These are phyloP conservation scores for Linnemannia exigua DNA, from an alignment of 192 early-diverging fungal genomes.

Conservation along the genomic window DNA sequence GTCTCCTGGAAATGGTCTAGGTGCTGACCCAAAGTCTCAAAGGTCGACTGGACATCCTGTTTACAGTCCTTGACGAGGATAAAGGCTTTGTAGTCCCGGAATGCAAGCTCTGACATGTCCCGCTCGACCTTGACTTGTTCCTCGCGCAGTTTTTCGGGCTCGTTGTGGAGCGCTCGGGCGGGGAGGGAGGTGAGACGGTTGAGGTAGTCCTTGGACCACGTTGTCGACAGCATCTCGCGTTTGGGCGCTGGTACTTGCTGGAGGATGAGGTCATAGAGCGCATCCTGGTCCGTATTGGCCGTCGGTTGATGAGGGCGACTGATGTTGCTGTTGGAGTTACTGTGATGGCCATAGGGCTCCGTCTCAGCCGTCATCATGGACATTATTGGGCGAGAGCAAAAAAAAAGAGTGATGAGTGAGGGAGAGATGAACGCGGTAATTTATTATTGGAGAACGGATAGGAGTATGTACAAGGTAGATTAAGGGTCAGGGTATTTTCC, in stretches of 20 bases:
- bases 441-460: background rate
- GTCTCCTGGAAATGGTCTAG: slow-evolving; percentile 61
- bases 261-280: slow-evolving; percentile 37
- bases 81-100: slow-evolving; percentile 76
- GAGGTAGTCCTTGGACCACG: slow-evolving; percentile 74
- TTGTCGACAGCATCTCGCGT: slow-evolving; percentile 52
- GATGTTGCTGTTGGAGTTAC: background rate
- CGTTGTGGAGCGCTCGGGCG: slow-evolving; percentile 68
- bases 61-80: slow-evolving; percentile 74
- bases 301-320: background rate
- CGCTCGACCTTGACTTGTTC: slow-evolving; percentile 68
- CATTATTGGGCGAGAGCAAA: background rate
- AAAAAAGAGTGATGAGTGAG: background rate
- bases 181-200: slow-evolving; percentile 72
- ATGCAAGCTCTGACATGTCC: slow-evolving; percentile 76
- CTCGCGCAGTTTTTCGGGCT: slow-evolving; percentile 67
- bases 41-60: slow-evolving; percentile 61
- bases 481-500: slow-evolving; percentile 11
- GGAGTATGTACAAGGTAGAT: slow-evolving; percentile 11
- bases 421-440: background rate
- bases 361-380: slow-evolving; percentile 24
- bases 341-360: background rate
- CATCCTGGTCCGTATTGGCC: slow-evolving; percentile 36
- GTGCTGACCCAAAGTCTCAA: slow-evolving; percentile 63
- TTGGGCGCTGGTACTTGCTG: slow-evolving; percentile 44